A percentile compares a stretch with the other conserved stretches of the same genome.
phyloP scores from a whole-genome alignment of 768 basidiomycete species.

The Panaeolus cyanescens region DNA sequence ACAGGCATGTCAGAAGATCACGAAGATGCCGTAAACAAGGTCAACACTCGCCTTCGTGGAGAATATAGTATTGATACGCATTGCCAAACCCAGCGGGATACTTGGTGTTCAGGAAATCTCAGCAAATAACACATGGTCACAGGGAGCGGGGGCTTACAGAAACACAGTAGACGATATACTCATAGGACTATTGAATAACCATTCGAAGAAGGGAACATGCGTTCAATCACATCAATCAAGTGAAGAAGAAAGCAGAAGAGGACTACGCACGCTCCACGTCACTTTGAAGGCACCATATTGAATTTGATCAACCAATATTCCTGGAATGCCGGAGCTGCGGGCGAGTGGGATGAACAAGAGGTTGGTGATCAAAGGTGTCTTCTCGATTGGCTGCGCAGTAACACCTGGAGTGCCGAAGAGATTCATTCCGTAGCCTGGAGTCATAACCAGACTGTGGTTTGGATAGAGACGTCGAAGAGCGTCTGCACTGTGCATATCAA shows the following conservation, averaged over 20 bases:
- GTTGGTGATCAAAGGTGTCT: slow-evolving; percentile 52
- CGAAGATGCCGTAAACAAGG: neutral
- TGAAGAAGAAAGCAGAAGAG: neutral
- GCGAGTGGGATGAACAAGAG: slow-evolving; percentile 50
- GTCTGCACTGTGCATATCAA: slow-evolving; percentile 35
- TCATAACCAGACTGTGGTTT: slow-evolving; percentile 58
- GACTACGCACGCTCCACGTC: slow-evolving; percentile 57
- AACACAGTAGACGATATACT: slow-evolving; percentile 56
- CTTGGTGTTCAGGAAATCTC: slow-evolving; percentile 16
- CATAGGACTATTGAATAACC: slow-evolving; percentile 40
- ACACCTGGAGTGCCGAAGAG: slow-evolving; percentile 55
- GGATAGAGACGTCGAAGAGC: slow-evolving; percentile 61
- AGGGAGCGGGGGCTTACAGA: slow-evolving; percentile 37
- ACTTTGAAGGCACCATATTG: slow-evolving; percentile 57
- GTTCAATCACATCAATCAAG: neutral
- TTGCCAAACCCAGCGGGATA: slow-evolving; percentile 31
- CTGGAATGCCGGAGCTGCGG: slow-evolving; percentile 44
- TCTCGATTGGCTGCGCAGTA: slow-evolving; percentile 42
- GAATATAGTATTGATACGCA: slow-evolving; percentile 43
- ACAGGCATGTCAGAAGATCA: neutral
- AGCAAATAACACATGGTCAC: neutral
- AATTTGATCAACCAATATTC: slow-evolving; percentile 53
- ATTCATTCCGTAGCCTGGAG: slow-evolving; percentile 46
- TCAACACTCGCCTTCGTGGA: slow-evolving; percentile 53
- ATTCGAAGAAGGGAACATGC: neutral